A percentile compares a stretch with the other conserved stretches of the same genome.
These are phyloP conservation scores for Didymella lethalis DNA, from an alignment of 2,329 filamentous ascomycete genomes.

Conservation along the genomic window DNA sequence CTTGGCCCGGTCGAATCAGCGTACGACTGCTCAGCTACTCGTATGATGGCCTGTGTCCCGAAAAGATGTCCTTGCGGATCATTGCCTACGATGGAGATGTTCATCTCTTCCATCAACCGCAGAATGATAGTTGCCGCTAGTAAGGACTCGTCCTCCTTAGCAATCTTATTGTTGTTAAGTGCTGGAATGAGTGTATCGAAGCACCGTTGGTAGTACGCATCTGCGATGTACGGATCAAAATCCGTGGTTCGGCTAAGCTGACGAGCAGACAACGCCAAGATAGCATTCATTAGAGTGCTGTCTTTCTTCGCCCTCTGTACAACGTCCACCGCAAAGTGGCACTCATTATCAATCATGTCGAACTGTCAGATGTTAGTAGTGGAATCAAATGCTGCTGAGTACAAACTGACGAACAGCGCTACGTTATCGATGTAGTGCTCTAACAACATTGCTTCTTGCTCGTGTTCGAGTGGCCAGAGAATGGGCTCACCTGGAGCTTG, in stretches of 20 bases:
- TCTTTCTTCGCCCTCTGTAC: slow-evolving; percentile 49
- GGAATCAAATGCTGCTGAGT: too few species aligned
- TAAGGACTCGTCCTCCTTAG: slow-evolving; percentile 52
- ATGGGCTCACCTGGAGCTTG: slow-evolving; percentile 41
- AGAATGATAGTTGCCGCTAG: slow-evolving; percentile 54
- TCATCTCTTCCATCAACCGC: slow-evolving; percentile 54
- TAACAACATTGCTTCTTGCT: slow-evolving; percentile 49
- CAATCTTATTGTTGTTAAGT: slow-evolving; percentile 49
- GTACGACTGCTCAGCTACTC: slow-evolving; percentile 45
- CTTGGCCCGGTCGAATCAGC: slow-evolving; percentile 41
- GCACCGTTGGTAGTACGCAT: slow-evolving; percentile 54
- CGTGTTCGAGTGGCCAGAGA: slow-evolving; percentile 47
- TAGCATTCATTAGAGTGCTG: slow-evolving; percentile 53
- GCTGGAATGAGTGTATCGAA: slow-evolving; percentile 53
- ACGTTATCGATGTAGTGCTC: slow-evolving; percentile 50
- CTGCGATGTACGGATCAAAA: slow-evolving; percentile 53
- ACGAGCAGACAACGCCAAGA: slow-evolving; percentile 54
- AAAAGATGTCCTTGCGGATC: slow-evolving; percentile 51
- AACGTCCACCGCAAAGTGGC: slow-evolving; percentile 47
- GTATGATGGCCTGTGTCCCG: slow-evolving; percentile 50
- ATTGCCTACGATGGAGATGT: slow-evolving; percentile 48
- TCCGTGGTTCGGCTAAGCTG: slow-evolving; percentile 52
- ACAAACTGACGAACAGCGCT: slow-evolving; percentile 44
- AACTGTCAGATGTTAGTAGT: slow-evolving; percentile 33
- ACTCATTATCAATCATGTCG: slow-evolving; percentile 47